Base-by-base conservation (phyloP, 306 rosid species). In the Elaeagnus macrophylla region DNA sequence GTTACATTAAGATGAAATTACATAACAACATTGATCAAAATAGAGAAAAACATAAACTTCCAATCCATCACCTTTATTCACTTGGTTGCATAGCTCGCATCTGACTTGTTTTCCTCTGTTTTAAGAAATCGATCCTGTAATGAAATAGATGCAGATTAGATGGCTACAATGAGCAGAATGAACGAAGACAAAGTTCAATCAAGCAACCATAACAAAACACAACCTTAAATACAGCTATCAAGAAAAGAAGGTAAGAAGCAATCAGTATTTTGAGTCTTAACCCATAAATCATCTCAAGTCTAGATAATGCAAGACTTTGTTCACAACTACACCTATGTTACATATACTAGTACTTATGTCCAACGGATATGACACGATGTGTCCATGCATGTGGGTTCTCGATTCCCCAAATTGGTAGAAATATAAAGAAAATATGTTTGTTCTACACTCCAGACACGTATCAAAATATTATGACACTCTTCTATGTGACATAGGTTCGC, bases 71-170 rank as follows among this genome's bases (percentile, higher is more conserved):
- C 41, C 39, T 38, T 32, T 12, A 57, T 61, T 58, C 52, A 69
- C 54, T 69, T 70, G 47, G 60, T 58, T 44, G 51, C 39, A 54
- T 35, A 45, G 58, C 38, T 6, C 13, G 66, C 70, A 39, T 66
- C 86, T 13, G 13, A 61, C 61, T 73, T 81, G 67, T 40, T 71
- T 32, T 60, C 41, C 12, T 70, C 56, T 25, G 72, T 67, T 66
- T 82, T 81, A 54, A 67, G 53, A 68, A 75, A 77, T 9, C 84
- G 81, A 77, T 86, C 87, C 97, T 90, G 88, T 54, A 40, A 53
- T 71, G 38, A 42, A 36, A 44, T 51, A 58, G 16, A n/a, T 48
- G 51, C 9, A 6, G 37, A 47, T 45, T 32, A 47, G 15, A 35
- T 18, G 4, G 18, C 44, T 12, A 59, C 15, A 45, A 7, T 16